These are phyloP conservation scores for Trichoderma parareesei DNA, from an alignment of 495 filamentous ascomycete genomes.

Conservation along the genomic window DNA sequence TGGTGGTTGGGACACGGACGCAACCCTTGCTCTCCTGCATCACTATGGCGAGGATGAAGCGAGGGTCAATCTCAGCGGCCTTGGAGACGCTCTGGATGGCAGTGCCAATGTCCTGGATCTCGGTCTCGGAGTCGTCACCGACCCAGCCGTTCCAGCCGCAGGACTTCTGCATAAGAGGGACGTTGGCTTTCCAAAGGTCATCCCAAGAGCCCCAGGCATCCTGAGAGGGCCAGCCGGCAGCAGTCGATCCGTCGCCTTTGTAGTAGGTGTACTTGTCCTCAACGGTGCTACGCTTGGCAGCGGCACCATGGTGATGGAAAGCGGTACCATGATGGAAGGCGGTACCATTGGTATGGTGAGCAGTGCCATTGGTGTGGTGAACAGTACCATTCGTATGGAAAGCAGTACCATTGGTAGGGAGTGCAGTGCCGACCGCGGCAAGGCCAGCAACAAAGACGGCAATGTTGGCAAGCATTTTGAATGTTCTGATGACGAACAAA, in stretches of 20 bases:
- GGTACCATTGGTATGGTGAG: background rate
- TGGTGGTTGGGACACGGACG: slow-evolving; percentile 33
- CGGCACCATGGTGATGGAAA: background rate
- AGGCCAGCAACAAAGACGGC: background rate
- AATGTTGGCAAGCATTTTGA: background rate
- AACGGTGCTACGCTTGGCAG: background rate
- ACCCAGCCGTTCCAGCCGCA: slow-evolving; percentile 16
- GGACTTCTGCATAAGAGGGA: slow-evolving; percentile 16
- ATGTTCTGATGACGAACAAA: background rate
- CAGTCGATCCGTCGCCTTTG: slow-evolving; percentile 16
- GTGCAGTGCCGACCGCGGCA: background rate
- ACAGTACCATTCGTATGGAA: no score
- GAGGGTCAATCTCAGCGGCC: slow-evolving; percentile 32
- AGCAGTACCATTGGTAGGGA: background rate
- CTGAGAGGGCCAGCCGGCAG: slow-evolving; percentile 17
- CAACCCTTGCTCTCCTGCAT: slow-evolving; percentile 56
- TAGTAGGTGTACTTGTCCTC: slow-evolving; percentile 9
- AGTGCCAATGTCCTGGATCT: slow-evolving; percentile 32
- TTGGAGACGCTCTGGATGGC: slow-evolving; percentile 33
- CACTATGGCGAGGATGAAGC: slow-evolving; percentile 37
- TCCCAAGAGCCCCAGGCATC: slow-evolving; percentile 18
- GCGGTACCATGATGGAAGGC: background rate
- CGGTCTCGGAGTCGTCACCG: slow-evolving; percentile 19
- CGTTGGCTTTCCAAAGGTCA: slow-evolving; percentile 18
- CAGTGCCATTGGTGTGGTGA: background rate